These are phyloP conservation scores for Suillus tomentosus DNA, from an alignment of 768 basidiomycete species.

Conservation along the genomic window DNA sequence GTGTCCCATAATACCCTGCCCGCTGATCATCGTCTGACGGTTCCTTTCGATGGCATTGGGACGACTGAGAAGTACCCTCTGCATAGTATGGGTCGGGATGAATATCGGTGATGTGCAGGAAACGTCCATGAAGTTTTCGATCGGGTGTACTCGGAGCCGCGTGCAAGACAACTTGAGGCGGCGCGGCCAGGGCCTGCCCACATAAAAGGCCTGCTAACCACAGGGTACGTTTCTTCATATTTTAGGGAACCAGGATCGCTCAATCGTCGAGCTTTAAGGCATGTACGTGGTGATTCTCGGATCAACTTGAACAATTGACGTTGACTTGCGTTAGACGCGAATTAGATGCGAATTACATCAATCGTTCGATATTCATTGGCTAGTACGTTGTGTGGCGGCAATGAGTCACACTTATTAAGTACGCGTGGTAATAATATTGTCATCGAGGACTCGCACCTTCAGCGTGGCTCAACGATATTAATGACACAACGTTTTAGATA, in stretches of 20 bases:
- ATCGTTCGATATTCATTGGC: too few species aligned
- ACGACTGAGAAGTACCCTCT: constrained; percentile 50
- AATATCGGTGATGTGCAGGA: constrained; percentile 82
- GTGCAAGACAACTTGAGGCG: constrained; percentile 43
- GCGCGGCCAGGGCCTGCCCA: constrained; percentile 31
- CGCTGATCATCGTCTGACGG: constrained; percentile 51
- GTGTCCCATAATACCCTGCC: constrained; percentile 66
- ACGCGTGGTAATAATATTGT: neutral
- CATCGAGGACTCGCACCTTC: neutral
- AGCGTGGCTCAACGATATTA: neutral
- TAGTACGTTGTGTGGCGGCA: too few species aligned
- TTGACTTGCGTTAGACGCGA: neutral
- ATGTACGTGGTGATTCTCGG: neutral
- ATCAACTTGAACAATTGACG: neutral
- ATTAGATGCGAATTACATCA: neutral
- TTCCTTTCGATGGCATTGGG: constrained; percentile 65
- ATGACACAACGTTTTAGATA: neutral
- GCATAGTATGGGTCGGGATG: constrained; percentile 77
- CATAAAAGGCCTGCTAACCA: constrained; percentile 15
- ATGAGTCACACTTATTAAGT: too few species aligned
- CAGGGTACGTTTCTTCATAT: constrained; percentile 7
- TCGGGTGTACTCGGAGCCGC: constrained; percentile 15
- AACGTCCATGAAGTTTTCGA: constrained; percentile 65
- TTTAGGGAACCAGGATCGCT: neutral
- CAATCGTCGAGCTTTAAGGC: neutral